phyloP scores from a whole-genome alignment of 1,284 basidiomycete species.

The Cutaneotrichosporon arboriforme region DNA sequence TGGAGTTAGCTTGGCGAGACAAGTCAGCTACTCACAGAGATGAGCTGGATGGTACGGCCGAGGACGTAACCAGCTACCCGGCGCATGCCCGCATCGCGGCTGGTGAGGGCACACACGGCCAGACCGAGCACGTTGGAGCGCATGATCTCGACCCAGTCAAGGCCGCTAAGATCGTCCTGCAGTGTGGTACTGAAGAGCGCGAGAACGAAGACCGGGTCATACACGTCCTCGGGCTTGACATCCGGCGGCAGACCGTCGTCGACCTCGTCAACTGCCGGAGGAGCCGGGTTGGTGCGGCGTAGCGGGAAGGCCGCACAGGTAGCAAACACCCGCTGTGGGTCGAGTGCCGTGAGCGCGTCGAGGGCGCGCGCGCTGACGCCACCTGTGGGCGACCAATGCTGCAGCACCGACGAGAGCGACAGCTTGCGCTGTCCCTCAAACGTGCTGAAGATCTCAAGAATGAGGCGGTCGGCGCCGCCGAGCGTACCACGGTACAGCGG shows the following conservation, averaged over 20 bases:
- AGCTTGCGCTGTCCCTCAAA: conserved; percentile 69
- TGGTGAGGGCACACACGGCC: conserved; percentile 67
- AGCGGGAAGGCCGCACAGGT: conserved; percentile 69
- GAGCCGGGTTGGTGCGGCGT: conserved; percentile 2
- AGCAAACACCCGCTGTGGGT: conserved; percentile 62
- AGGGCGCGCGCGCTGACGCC: conserved; percentile 52
- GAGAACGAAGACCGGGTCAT: conserved; percentile 77
- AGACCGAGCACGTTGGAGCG: conserved; percentile 73
- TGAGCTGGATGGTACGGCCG: conserved; percentile 7
- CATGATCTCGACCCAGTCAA: conserved; percentile 79
- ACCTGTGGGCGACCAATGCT: conserved; percentile 56
- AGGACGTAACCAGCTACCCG: conserved; percentile 49
- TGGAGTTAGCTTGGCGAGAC: not conserved
- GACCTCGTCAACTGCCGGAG: not conserved
- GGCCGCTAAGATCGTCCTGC: conserved; percentile 57
- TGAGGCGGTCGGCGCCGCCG: conserved; percentile 57
- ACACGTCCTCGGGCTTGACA: conserved; percentile 49
- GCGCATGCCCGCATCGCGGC: conserved; percentile 60
- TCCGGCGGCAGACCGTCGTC: conserved; percentile 18
- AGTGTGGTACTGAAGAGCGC: conserved; percentile 63
- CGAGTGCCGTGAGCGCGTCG: conserved; percentile 65
- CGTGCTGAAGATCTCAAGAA: conserved; percentile 68
- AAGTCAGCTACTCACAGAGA: conserved; percentile 3
- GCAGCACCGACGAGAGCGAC: conserved; percentile 60
- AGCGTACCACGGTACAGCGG: conserved; percentile 68